Percentiles rank a stretch among this genome's conserved stretches.
Evolutionary conservation across 2,329 filamentous ascomycete genomes (phyloP).

Genomic region (Fusarium buharicum): DNA sequence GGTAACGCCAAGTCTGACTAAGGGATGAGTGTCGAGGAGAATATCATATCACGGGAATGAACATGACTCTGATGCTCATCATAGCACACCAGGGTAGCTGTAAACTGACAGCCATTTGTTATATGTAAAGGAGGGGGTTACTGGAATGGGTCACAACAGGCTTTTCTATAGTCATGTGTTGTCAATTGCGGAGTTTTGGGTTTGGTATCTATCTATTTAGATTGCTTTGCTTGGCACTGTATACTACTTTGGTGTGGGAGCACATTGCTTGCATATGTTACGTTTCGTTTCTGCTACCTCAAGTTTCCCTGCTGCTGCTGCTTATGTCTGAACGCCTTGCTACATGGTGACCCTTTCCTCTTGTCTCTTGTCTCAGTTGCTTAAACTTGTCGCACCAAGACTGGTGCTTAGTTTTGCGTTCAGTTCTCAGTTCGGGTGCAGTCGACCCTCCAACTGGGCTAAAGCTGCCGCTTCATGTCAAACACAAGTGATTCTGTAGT

Average conservation of each 20-base stretch:
- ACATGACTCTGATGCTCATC: neutral
- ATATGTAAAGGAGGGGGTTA: slow-evolving; percentile 18
- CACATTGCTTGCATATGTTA: slow-evolving; percentile 30
- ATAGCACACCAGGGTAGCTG: neutral
- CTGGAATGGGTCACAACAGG: slow-evolving; percentile 17
- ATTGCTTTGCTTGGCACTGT: slow-evolving; percentile 31
- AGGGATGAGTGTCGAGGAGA: neutral
- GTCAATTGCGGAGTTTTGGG: slow-evolving; percentile 44
- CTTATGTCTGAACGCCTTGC: neutral
- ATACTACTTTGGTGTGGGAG: slow-evolving; percentile 26
- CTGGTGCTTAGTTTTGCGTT: too few relatives aligned
- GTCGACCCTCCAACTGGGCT: too few relatives aligned
- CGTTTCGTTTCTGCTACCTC: slow-evolving; percentile 2
- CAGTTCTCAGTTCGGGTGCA: too few relatives aligned
- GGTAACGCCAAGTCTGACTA: slow-evolving; percentile 52
- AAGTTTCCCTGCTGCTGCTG: too few relatives aligned
- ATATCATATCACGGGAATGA: neutral
- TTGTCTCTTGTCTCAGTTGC: neutral
- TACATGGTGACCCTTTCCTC: slow-evolving; percentile 3
- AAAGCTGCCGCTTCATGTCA: neutral
- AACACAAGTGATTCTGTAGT: neutral
- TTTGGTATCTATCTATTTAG: slow-evolving; percentile 26
- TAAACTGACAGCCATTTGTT: neutral
- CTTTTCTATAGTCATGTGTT: slow-evolving; percentile 12
- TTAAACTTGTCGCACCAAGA: too few relatives aligned